Evolutionary conservation across 2,329 filamentous ascomycete species (phyloP).

Genomic region (Myrmaecium sp.): DNA sequence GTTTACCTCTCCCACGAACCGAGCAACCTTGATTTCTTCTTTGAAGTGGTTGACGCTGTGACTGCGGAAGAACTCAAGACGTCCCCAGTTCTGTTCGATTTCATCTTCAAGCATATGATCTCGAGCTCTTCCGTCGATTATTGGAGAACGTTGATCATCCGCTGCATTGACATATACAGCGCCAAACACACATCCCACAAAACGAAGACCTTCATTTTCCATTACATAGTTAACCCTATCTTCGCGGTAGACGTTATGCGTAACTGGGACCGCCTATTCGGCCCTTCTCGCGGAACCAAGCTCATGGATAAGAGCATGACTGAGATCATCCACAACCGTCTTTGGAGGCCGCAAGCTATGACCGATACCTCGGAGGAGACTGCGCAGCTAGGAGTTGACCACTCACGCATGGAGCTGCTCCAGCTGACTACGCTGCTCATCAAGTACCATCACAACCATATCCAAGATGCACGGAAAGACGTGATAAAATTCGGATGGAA

Average conservation of each 20-base stretch:
- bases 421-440: conserved; percentile 89
- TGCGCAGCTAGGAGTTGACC: conserved; percentile 73
- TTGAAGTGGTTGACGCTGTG: conserved; percentile 67
- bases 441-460: conserved; percentile 78
- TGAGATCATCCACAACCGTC: conserved; percentile 75
- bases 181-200: conserved; percentile 65
- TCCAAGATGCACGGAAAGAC: conserved; percentile 87
- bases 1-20: conserved; percentile 60
- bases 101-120: conserved; percentile 75
- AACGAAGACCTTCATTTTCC: conserved; percentile 83
- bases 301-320: conserved; percentile 78
- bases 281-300: conserved; percentile 43
- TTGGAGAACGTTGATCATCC: conserved; percentile 64
- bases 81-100: conserved; percentile 58
- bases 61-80: conserved; percentile 68
- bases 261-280: conserved; percentile 44
- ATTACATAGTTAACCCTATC: conserved; percentile 87
- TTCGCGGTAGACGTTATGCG: conserved; percentile 91
- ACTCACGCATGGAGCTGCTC: conserved; percentile 87
- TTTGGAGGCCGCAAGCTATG: conserved; percentile 75
- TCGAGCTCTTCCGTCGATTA: conserved; percentile 71
- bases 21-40: conserved; percentile 66
- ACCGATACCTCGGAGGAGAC: conserved; percentile 71
- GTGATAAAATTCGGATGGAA: conserved; percentile 99
- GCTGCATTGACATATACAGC: conserved; percentile 76